phyloP scores from a whole-genome alignment of 495 filamentous ascomycete genomes.

The Neurospora sp. region DNA sequence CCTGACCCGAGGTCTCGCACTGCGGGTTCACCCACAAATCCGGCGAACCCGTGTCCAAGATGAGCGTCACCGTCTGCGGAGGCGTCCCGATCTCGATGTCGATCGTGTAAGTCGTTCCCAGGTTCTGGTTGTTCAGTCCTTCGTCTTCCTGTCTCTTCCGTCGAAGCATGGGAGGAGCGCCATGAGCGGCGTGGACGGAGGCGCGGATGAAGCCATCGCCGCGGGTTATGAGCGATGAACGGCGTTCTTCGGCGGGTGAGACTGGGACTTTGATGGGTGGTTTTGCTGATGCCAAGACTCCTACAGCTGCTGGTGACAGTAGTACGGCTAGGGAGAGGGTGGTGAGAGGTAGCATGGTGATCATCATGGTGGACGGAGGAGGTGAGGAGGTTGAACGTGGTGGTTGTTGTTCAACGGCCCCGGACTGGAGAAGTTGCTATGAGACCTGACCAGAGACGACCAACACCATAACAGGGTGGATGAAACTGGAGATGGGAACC shows the following conservation, averaged over 20 bases:
- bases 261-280: background rate
- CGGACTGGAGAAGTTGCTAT: background rate
- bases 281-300: background rate
- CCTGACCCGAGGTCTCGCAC: slow-evolving; percentile 19
- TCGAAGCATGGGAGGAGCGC: slow-evolving; percentile 1
- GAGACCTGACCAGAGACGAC: background rate
- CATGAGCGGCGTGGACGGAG: slow-evolving; percentile 2
- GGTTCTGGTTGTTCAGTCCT: background rate
- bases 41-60: slow-evolving; percentile 36
- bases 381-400: background rate
- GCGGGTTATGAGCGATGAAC: background rate
- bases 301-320: background rate
- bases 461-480: background rate
- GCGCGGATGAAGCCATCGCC: slow-evolving; percentile 9
- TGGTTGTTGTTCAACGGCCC: background rate
- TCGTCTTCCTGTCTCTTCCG: background rate
- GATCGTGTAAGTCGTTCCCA: slow-evolving; percentile 6
- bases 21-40: slow-evolving; percentile 37
- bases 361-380: background rate
- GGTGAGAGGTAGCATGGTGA: background rate
- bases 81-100: slow-evolving; percentile 13
- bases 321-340: background rate
- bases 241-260: background rate
- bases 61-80: slow-evolving; percentile 24
- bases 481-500: background rate